These are phyloP conservation scores for Starmerella potacharoeniae DNA, from an alignment of 805 yeast species.

Conservation along the genomic window DNA sequence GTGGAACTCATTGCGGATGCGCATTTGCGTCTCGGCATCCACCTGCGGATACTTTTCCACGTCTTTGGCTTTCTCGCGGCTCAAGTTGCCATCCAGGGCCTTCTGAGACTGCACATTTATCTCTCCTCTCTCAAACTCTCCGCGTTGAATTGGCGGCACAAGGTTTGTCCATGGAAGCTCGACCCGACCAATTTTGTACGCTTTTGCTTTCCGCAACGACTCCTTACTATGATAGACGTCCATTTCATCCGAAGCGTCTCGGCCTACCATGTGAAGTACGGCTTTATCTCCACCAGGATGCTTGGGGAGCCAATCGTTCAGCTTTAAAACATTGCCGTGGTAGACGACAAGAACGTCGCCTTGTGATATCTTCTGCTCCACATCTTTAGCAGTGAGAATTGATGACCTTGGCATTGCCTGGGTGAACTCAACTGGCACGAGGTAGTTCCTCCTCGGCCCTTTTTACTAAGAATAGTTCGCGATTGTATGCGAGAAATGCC, in stretches of 20 bases:
- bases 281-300: conserved; percentile 92
- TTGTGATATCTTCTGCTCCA: conserved; percentile 47
- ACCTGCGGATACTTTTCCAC: conserved; percentile 47
- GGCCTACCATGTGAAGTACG: conserved; percentile 70
- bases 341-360: conserved; percentile 67
- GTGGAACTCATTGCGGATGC: conserved; percentile 46
- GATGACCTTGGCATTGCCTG: not conserved
- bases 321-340: conserved; percentile 45
- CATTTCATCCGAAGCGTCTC: conserved; percentile 89
- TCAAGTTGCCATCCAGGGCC: conserved; percentile 48
- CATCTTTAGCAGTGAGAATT: conserved; percentile 33
- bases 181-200: conserved; percentile 55
- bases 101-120: conserved; percentile 19
- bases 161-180: conserved; percentile 59
- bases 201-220: conserved; percentile 40
- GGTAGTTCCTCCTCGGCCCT: too few relatives aligned
- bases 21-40: conserved; percentile 55
- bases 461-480: not conserved
- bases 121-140: conserved; percentile 33
- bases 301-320: conserved; percentile 55
- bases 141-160: conserved; percentile 86
- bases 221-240: conserved; percentile 64
- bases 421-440: not conserved
- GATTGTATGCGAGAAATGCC: not conserved
- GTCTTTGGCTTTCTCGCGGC: conserved; percentile 44